Conservation (phyloP, 2,329 filamentous ascomycete genomes). For the Truncatella angustata region DNA sequence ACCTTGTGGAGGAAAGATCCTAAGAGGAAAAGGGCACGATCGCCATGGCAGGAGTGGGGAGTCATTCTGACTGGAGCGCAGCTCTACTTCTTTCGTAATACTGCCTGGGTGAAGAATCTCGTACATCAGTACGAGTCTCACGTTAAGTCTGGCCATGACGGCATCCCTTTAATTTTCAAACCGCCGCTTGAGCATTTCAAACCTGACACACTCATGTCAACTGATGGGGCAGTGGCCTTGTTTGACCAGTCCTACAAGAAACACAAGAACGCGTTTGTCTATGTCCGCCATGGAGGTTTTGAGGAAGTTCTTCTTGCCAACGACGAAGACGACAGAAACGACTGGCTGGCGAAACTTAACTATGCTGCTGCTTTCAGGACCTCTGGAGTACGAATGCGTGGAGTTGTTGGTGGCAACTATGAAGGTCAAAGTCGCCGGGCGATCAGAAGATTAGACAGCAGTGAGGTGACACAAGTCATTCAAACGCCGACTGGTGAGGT, state of each 20-base stretch:
- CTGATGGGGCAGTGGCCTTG: constrained; percentile 86
- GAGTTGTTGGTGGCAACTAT: constrained; percentile 79
- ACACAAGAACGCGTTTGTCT: constrained; percentile 93
- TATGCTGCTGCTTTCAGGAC: constrained; percentile 94
- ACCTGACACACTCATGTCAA: constrained; percentile 89
- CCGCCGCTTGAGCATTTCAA: constrained; percentile 91
- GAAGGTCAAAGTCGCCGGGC: constrained; percentile 76
- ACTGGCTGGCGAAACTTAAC: constrained; percentile 95
- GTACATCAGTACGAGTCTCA: constrained; percentile 86
- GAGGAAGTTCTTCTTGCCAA: constrained; percentile 92
- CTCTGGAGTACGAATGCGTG: constrained; percentile 85
- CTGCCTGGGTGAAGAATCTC: constrained; percentile 85
- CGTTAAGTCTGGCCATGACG: constrained; percentile 72
- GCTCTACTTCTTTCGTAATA: constrained; percentile 94
- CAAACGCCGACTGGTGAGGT: constrained; percentile 73
- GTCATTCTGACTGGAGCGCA: constrained; percentile 95
- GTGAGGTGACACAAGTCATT: constrained; percentile 57
- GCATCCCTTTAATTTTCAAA: constrained; percentile 80
- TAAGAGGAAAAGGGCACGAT: constrained; percentile 91
- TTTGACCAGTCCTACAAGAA: constrained; percentile 85
- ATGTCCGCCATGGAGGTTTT: constrained; percentile 80
- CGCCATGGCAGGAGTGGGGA: constrained; percentile 99
- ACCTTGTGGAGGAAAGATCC: constrained; percentile 90
- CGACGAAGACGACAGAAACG: constrained; percentile 87
- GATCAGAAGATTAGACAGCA: constrained; percentile 67